Base-by-base conservation (phyloP, 768 basidiomycete genomes). In the Lyophyllum decastes region DNA sequence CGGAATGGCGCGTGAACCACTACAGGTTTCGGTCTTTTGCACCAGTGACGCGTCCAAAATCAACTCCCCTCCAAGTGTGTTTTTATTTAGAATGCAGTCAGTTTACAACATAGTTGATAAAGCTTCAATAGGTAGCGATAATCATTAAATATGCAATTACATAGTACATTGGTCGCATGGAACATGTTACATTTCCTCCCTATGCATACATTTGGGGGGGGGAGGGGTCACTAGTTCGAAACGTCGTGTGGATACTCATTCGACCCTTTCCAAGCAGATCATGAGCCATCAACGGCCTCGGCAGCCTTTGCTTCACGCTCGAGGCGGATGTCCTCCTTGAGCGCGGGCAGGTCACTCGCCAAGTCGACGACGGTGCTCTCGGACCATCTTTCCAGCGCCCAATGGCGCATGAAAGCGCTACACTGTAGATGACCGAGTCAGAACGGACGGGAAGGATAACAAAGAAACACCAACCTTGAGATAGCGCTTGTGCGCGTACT, bases 401-500 rank as follows among this genome's bases (percentile, higher is more conserved):
- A 97, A 50, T 86, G 78, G 21, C 86, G 83, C 58, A 94, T 83
- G 69, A 84, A 92, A 30, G 84, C 75, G 66, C 91, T 92, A 34
- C 90, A 89, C 87, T 95, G 56, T 35, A 43, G 57, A 22, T 48
- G 14, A 22, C n/a, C n/a, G n/a, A 30, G 10, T 4, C 30, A 10
- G 53, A 11, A 38, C 25, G 22, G 24, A 2, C 30, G 19, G 24
- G 17, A 4, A 25, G 26, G 7, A 22, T 2, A 9, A 2, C 25
- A 30, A 41, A 52, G 26, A 25, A 7, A 9, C 25, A 70, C 79
- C 17, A 47, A 94, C 92, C 82, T 93, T 94, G 76, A 91, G 77
- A 74, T 85, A 93, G 50, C 84, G 89, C 74, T 89, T 93, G 26
- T 85, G 82, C 0, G 92, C 87, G 67, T 95, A 98, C 76, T 98